These are phyloP conservation scores for Solanum pimpinellifolium DNA, from an alignment of 257 asterid species.

Conservation along the genomic window DNA sequence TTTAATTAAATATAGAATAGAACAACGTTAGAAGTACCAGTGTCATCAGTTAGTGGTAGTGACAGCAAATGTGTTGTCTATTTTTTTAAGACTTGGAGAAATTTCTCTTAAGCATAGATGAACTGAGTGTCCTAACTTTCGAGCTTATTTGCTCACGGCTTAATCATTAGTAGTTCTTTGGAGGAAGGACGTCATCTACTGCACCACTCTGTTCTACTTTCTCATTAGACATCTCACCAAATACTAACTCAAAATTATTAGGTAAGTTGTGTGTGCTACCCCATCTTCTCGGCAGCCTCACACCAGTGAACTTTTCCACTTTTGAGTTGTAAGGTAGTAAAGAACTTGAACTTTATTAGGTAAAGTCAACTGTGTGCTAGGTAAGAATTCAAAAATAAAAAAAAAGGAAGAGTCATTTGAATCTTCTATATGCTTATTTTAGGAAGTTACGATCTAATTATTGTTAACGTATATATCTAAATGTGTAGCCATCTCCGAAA, in stretches of 20 bases:
- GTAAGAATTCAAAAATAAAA: neutral
- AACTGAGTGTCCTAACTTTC: neutral
- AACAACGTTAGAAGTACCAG: neutral
- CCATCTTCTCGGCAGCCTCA: neutral
- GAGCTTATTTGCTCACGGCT: neutral
- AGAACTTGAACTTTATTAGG: neutral
- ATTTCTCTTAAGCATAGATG: neutral
- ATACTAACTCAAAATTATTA: neutral
- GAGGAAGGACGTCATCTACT: neutral
- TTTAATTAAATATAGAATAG: neutral
- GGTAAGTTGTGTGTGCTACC: neutral
- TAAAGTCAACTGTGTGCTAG: neutral
- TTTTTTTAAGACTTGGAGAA: neutral
- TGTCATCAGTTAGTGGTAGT: neutral
- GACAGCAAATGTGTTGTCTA: neutral
- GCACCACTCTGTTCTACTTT: neutral
- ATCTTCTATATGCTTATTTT: neutral
- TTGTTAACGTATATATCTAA: neutral
- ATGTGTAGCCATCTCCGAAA: neutral
- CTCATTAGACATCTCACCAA: neutral
- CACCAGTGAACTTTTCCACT: neutral
- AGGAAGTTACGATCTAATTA: neutral
- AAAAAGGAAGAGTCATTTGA: neutral
- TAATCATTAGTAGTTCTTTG: neutral
- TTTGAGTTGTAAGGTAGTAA: neutral